phyloP scores from a whole-genome alignment of 1,139 yeast genomes.

The Kluyveromyces sp. region DNA sequence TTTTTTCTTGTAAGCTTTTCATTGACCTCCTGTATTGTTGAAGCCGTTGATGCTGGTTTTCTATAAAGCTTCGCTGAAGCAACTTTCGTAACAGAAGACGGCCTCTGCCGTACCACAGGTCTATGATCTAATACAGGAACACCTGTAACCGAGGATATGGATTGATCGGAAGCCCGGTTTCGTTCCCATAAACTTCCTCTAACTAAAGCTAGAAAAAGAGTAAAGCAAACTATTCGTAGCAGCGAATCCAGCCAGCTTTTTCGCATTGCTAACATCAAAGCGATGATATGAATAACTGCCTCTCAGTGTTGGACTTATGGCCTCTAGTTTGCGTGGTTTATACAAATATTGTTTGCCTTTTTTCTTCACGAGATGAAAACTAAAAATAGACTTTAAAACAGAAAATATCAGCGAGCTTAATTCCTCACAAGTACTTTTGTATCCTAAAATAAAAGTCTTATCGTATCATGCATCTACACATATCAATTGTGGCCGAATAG shows the following conservation, averaged over 20 bases:
- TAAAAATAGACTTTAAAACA: too few species aligned
- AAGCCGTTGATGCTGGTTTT: neutral
- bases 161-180: neutral
- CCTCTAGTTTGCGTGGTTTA: too few species aligned
- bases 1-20: neutral
- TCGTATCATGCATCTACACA: too few species aligned
- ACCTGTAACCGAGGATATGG: neutral
- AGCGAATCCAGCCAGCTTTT: neutral
- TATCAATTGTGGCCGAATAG: too few species aligned
- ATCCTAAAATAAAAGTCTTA: too few species aligned
- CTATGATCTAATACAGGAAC: conserved; percentile 1
- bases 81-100: neutral
- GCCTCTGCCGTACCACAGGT: neutral
- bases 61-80: conserved; percentile 1
- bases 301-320: too few species aligned
- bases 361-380: too few species aligned
- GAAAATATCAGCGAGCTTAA: too few species aligned
- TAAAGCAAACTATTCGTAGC: neutral
- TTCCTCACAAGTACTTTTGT: too few species aligned
- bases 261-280: neutral
- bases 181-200: neutral
- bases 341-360: too few species aligned
- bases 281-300: too few species aligned
- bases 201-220: neutral
- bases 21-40: neutral